Evolutionary conservation across 768 basidiomycete genomes (phyloP), one percentile per base, ranked within the genome.

Genomic region (Termitomyces sp.): DNA sequence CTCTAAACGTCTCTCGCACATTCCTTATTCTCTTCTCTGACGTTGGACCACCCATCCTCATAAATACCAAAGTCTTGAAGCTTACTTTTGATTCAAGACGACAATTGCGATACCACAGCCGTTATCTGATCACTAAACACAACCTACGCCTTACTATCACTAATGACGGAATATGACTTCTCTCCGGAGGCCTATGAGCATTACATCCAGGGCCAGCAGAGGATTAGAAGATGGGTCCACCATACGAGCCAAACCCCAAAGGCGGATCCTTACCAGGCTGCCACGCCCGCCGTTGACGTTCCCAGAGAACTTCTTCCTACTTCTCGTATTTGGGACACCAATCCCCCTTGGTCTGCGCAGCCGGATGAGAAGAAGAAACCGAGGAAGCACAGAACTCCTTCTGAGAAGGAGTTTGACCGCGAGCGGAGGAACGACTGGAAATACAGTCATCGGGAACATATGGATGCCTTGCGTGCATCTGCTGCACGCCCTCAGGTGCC

Each of bases 161-260:
- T 55, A 32, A 69, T 69, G 68, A 69, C 68, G 24, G 68, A 69
- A 54, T 69, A 69, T 55, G 68, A 69, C 59, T 69, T 64, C 42
- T 67, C 68, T 16, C 68, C 68, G 0, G 68, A 67, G 39, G 68
- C 68, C 18, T 67, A 61, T 33, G 65, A 67, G 44, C 65, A 55
- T 0, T 62, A 56, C 60, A 39, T 69, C 6, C 63, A 50, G 38
- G 59, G 55, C 20, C 64, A 67, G 53, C 50, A 63, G 7, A 59
- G 62, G 7, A 40, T 60, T 24, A 9, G 24, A 18, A 9, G 50
- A 58, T 55, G 50, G 62, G 49, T 49, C 24, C 28, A 55, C 13
- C 42, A 58, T 7, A 58, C 32, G 24, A 39, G 45, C 51, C 32
- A 50, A 35, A 38, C 57, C 20, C 59, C 58, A 8, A 52, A 40